phyloP scores from a whole-genome alignment of 1,284 basidiomycete species.

The Schizophyllum commune region DNA sequence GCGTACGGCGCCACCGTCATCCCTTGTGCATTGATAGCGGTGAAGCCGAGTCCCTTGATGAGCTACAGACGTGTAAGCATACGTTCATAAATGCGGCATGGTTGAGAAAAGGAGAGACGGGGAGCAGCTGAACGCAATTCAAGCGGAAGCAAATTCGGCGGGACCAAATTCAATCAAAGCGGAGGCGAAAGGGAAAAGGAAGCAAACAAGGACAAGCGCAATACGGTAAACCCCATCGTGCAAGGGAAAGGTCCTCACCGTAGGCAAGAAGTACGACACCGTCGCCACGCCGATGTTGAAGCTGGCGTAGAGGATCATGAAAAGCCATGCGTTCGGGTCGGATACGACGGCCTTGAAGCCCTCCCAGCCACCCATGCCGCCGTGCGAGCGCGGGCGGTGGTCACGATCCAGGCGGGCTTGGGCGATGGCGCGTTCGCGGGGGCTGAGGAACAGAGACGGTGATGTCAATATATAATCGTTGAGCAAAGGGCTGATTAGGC shows the following conservation, averaged over 20 bases:
- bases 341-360: constrained; percentile 42
- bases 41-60: constrained; percentile 45
- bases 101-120: too few species aligned
- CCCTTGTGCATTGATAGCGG: constrained; percentile 46
- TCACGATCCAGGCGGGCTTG: constrained; percentile 46
- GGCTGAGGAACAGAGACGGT: constrained; percentile 16
- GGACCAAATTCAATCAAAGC: neutral
- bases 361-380: constrained; percentile 47
- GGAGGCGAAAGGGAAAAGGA: neutral
- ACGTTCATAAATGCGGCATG: too few species aligned
- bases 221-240: too few species aligned
- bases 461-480: neutral
- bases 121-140: too few species aligned
- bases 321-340: constrained; percentile 43
- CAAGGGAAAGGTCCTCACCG: constrained; percentile 22
- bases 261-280: constrained; percentile 47
- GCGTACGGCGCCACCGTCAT: constrained; percentile 48
- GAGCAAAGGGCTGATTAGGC: neutral
- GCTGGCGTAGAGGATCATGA: constrained; percentile 43
- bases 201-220: too few species aligned
- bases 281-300: constrained; percentile 52
- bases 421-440: constrained; percentile 44
- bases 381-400: constrained; percentile 48
- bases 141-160: neutral
- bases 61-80: constrained; percentile 23